Evolutionary conservation across 257 asterid genomes (phyloP), one percentile per base, ranked within the genome.

Genomic region (Paulownia fortunei): DNA sequence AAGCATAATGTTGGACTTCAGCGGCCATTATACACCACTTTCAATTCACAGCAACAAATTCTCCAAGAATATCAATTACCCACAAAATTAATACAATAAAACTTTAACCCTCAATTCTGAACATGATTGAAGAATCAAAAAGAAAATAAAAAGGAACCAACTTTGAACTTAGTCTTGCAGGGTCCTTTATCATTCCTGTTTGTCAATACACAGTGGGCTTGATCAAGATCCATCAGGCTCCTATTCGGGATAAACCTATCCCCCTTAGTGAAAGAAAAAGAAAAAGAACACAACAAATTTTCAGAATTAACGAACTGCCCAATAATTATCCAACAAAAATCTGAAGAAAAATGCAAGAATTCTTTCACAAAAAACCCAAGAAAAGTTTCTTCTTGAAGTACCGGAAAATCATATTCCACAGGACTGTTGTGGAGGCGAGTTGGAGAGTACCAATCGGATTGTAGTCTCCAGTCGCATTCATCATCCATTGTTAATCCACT

Each of bases 201-300:
- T 9, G 92, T 90, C 89, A 92, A 87, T 74, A 79, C 79, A 66
- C 85, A 82, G 34, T 79, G 90, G 62, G 97, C 96, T 85, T 85
- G 97, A 87, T 89, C 90, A 73, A 93, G 88, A 90, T 93, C 89
- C 97, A 92, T 93, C 84, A 92, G 81, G 81, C 98, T 93, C 87
- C 98, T 72, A 64, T 88, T 93, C 4, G 97, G 98, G 64, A 93
- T 93, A 75, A 93, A 93, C 78, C 97, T 84, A 84, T 93, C 98
- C 27, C 96, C 97, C 97, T 91, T 74, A n/a, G 64, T 30, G 5
- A 32, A 63, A 15, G 1, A 59, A 54, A 23, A 72, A 63, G 56
- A 39, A 44, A 18, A 49, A 36, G 44, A 66, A 42, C 24, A 46
- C 11, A 67, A 78, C 34, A 80, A 62, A 69, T 51, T 18, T 15